These are phyloP conservation scores for Tetrahymena malaccensis DNA, from an alignment of 73 alveolate species.

Conservation along the genomic window DNA sequence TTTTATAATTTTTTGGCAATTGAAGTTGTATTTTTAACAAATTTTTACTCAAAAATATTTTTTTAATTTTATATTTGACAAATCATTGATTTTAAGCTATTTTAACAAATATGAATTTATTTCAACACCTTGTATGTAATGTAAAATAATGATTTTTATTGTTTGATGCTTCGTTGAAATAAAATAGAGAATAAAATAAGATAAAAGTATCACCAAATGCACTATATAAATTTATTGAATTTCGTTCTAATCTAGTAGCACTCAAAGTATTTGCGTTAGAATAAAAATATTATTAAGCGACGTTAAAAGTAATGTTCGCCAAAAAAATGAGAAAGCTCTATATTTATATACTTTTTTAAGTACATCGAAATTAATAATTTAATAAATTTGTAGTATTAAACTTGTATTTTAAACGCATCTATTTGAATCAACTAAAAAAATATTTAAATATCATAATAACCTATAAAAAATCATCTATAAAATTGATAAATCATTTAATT, in stretches of 20 bases:
- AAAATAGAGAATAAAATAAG: background rate
- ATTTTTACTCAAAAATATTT: no score
- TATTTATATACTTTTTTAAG: no score
- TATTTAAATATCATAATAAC: background rate
- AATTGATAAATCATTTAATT: background rate
- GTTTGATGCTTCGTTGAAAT: background rate
- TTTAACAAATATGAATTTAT: no score
- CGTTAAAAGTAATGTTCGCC: background rate
- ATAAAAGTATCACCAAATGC: no score
- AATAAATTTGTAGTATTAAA: background rate
- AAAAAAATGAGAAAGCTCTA: background rate
- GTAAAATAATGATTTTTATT: no score
- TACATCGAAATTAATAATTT: background rate
- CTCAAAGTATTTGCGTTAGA: background rate
- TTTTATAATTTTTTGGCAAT: no score
- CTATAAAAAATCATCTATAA: background rate
- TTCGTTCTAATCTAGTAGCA: background rate
- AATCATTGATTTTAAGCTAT: no score
- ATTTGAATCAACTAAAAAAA: background rate
- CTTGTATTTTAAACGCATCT: background rate
- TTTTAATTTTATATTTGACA: no score
- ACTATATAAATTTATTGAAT: no score
- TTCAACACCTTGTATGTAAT: no score
- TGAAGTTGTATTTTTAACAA: no score
- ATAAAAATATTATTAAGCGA: no score